phyloP scores from a whole-genome alignment of 1,139 yeast genomes.

The Geotrichum restrictum region DNA sequence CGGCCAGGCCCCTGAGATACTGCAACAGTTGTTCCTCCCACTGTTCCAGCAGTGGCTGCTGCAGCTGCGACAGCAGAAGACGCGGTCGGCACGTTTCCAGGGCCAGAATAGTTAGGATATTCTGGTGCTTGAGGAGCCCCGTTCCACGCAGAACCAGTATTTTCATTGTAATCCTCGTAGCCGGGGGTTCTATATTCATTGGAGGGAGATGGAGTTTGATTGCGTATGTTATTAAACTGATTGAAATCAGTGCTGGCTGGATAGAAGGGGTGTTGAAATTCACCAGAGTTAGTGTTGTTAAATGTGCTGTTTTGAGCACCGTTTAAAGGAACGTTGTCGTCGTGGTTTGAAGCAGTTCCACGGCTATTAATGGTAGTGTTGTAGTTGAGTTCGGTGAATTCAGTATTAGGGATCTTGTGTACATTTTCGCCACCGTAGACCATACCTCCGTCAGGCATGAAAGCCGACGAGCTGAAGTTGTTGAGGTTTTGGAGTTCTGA shows the following conservation, averaged over 20 bases:
- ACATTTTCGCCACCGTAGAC: slow-evolving; percentile 14
- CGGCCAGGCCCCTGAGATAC: slow-evolving; percentile 16
- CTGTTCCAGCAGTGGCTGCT: slow-evolving; percentile 32
- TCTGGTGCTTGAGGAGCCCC: slow-evolving; percentile 7
- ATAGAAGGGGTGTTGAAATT: slow-evolving; percentile 8
- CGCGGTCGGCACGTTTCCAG: slow-evolving; percentile 6
- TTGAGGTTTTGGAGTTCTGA: slow-evolving; percentile 29
- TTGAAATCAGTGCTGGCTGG: slow-evolving; percentile 5
- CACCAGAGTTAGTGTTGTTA: slow-evolving; percentile 7
- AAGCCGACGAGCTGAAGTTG: slow-evolving; percentile 19
- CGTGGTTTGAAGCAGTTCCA: slow-evolving; percentile 11
- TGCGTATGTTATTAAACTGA: slow-evolving; percentile 17
- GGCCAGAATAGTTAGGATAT: slow-evolving; percentile 6
- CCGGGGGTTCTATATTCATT: slow-evolving; percentile 23
- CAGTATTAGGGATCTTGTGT: slow-evolving; percentile 15
- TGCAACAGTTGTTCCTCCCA: slow-evolving; percentile 12
- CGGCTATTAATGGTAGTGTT: slow-evolving; percentile 20
- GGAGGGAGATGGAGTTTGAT: slow-evolving; percentile 26
- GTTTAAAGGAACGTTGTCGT: slow-evolving; percentile 24
- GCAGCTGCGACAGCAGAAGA: slow-evolving; percentile 16
- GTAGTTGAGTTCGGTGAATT: slow-evolving; percentile 27
- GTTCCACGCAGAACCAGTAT: slow-evolving; percentile 1
- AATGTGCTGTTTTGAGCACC: slow-evolving; percentile 9
- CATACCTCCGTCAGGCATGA: slow-evolving; percentile 17
- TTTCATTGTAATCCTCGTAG: slow-evolving; percentile 15